Evolutionary conservation across 2,329 filamentous ascomycete genomes (phyloP), one percentile per base, ranked within the genome.

Genomic region (Phialemonium atrogriseum): DNA sequence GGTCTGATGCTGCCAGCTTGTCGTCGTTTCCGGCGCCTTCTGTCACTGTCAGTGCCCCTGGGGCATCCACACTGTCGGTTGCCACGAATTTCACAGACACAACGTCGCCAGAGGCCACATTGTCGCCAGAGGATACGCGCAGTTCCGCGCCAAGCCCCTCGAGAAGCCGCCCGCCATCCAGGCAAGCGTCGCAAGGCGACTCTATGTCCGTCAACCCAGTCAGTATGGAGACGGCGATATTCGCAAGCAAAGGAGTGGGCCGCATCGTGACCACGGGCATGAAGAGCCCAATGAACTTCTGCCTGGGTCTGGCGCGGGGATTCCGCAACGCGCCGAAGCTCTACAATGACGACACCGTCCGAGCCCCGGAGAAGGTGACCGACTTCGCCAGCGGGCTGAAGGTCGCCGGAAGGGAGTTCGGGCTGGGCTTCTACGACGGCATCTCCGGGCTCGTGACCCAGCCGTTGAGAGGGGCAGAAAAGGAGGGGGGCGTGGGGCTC

Each of bases 271-370:
- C 71, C 9, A 78, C 82, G n/a, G 75, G 83, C 5, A 66, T 89
- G 37, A 84, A 83, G 45, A 80, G 80, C 2, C 88, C 87, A 0
- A 80, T 91, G 68, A 85, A 94, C 51, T 81, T 94, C 41, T 84
- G 84, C 24, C 59, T 94, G 24, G 83, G 83, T 1, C 59, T 94
- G 22, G 82, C 87, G 1, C 83, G 82, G 53, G 88, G 88, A 0
- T 93, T 94, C 51, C 81, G 89, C 50, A 94, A 94, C 46, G 80
- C 84, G 5, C 87, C 88, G 0, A 80, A 75, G 43, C 62, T 94
- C 1, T 94, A 94, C 50, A 83, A 87, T 24, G 87, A 94, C 46
- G 77, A 84, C 2, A 88, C 79, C 1, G 77, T 94, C 1, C 71
- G 84, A 7, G 80, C 81, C n/a, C 63, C 73, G 1, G 81, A 86